Conservation (phyloP, 2,329 filamentous ascomycete species). For the Dothideomycetes sp. region DNA sequence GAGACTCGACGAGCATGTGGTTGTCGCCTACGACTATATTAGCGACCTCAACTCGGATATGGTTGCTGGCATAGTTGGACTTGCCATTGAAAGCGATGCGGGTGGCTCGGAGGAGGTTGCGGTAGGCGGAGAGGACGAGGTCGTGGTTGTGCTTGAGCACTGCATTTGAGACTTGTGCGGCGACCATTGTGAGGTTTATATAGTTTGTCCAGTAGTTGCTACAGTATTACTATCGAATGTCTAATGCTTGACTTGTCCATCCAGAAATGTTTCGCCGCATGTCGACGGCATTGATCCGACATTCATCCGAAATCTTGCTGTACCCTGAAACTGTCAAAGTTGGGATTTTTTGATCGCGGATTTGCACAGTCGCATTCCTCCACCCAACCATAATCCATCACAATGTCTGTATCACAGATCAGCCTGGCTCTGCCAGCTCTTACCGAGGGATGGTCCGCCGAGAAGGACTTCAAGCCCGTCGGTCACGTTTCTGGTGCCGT, state of each 20-base stretch:
- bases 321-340: no score
- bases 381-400: constrained; percentile 6
- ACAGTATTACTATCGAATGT: not conserved
- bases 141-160: constrained; percentile 14
- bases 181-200: not conserved
- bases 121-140: constrained; percentile 68
- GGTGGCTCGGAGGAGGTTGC: constrained; percentile 69
- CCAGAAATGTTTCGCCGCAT: not conserved
- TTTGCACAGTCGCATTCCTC: not conserved
- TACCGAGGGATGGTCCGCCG: constrained; percentile 68
- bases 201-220: not conserved
- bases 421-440: constrained; percentile 62
- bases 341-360: no score
- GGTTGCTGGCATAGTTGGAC: no score
- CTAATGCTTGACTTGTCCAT: not conserved
- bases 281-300: not conserved
- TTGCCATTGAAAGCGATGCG: constrained; percentile 74
- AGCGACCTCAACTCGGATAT: no score
- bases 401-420: constrained; percentile 57
- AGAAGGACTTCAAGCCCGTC: constrained; percentile 85
- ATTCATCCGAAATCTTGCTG: not conserved
- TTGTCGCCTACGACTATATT: constrained; percentile 50
- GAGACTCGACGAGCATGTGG: constrained; percentile 58
- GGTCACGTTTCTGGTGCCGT: constrained; percentile 65
- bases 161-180: not conserved